Base-by-base conservation (phyloP, 208 protist species). In the Tritrichomonas musculus region DNA sequence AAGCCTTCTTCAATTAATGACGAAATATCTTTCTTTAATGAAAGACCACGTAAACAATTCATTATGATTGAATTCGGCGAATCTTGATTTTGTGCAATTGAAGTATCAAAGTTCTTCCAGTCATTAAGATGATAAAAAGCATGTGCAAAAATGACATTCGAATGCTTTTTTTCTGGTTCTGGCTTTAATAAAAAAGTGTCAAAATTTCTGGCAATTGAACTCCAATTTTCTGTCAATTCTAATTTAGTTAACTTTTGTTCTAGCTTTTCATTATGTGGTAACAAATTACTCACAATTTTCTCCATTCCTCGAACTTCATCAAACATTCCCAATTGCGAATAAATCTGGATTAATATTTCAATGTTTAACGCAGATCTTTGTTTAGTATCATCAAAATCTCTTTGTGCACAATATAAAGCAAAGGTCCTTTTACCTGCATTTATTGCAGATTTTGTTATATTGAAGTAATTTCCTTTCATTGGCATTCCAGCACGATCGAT, bases 261-360 rank as follows among this genome's bases (percentile, higher is more conserved):
- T 27, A 88, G 27, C 17, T 60, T 60, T 17, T 60, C 53, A 17
- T 22, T 60, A 60, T 60, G 5, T 5, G 53, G 53, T 17, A 22
- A 22, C 50, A 8, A 47, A 8, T 50, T 39, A 41, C 73, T 39
- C 0, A 50, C 41, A 30, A 27, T 14, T 25, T 82, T 30, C 4
- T 30, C 73, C 9, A 82, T 53, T 60, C 41, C 77, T 60, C n/a
- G 20, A 20, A 47, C 41, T 88, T 88, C 77, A 88, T 88, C 47
- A 36, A 88, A 88, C 77, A 88, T 88, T 57, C 77, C 77, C 33
- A 88, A 47, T 57, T 88, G 77, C 57, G 77, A 53, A 57, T 88
- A 88, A 20, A 88, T 88, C 30, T 88, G 77, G 53, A 22, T 60
- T 17, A 60, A 17, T n/a, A 88, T 33, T 27, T 47, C 9, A n/a